Percentiles rank a stretch among this genome's conserved stretches.
Evolutionary conservation across 371 early-diverging fungal genomes (phyloP).

Genomic region (Mucor circinelloides): DNA sequence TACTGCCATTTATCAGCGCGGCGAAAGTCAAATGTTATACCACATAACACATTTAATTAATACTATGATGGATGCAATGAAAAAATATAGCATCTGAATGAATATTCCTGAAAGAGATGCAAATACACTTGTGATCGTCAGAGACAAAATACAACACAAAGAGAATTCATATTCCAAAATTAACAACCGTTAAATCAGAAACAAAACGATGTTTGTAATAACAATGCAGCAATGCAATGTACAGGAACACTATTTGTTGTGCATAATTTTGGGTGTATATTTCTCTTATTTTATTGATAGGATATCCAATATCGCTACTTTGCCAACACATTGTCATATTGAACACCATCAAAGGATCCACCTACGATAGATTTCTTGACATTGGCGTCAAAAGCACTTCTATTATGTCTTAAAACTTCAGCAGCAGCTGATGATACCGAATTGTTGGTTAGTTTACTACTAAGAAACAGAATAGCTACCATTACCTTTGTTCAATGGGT

Average conservation of each 20-base stretch:
- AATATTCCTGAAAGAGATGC: too few relatives aligned
- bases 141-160: neutral
- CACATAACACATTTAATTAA: too few relatives aligned
- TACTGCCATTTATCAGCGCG: too few relatives aligned
- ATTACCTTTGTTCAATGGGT: slow-evolving; percentile 95
- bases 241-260: neutral
- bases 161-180: neutral
- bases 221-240: neutral
- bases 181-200: neutral
- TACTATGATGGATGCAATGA: too few relatives aligned
- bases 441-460: neutral
- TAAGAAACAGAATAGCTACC: neutral
- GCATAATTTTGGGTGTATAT: neutral
- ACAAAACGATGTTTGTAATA: neutral
- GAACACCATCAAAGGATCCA: slow-evolving; percentile 62
- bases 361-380: slow-evolving; percentile 77
- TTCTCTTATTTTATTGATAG: neutral
- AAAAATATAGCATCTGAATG: too few relatives aligned
- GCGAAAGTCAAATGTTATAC: too few relatives aligned
- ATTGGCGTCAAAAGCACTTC: slow-evolving; percentile 65
- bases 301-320: neutral
- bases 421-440: slow-evolving; percentile 67
- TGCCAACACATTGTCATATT: slow-evolving; percentile 64
- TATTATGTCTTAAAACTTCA: slow-evolving; percentile 68
- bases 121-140: neutral